Evolutionary conservation across 345 rosid genomes (phyloP).

Genomic region (Xanthoceras sorbifolium): DNA sequence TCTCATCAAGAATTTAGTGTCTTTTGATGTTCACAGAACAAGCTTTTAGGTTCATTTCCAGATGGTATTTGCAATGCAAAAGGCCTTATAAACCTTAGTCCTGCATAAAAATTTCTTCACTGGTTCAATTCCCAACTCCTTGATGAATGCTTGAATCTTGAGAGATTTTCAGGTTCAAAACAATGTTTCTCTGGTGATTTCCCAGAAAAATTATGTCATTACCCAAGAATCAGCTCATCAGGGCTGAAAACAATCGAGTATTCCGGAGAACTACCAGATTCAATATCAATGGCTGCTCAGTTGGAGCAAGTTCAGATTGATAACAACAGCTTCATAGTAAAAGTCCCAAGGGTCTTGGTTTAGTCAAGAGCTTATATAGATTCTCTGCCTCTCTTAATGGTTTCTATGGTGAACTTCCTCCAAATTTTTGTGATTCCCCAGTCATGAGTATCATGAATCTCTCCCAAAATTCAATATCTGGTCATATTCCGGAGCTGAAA

Average conservation of each 20-base stretch:
- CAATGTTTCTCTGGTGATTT: conserved; percentile 80
- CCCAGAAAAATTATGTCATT: conserved; percentile 68
- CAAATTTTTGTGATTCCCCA: conserved; percentile 85
- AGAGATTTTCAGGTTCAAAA: conserved; percentile 86
- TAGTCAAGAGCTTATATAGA: conserved; percentile 77
- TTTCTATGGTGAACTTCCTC: conserved; percentile 69
- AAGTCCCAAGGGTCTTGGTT: conserved; percentile 75
- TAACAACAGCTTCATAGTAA: conserved; percentile 67
- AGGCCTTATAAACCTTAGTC: conserved; percentile 55
- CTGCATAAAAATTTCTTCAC: conserved; percentile 74
- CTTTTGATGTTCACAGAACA: conserved; percentile 85
- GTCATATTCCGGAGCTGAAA: conserved; percentile 73
- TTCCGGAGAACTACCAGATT: conserved; percentile 64
- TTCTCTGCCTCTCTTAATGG: conserved; percentile 78
- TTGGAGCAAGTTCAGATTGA: conserved; percentile 94
- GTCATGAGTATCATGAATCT: conserved; percentile 84
- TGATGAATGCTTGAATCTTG: conserved; percentile 64
- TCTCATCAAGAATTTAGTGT: conserved; percentile 65
- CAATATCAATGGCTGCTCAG: conserved; percentile 64
- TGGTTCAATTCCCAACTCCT: conserved; percentile 64
- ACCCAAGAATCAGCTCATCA: conserved; percentile 65
- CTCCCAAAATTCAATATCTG: conserved; percentile 70
- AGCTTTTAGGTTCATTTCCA: conserved; percentile 74
- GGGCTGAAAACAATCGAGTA: conserved; percentile 82
- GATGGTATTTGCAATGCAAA: conserved; percentile 63